A percentile compares a stretch with the other conserved stretches of the same genome.
These are phyloP conservation scores for Brasilioporus rufonigricans DNA, from an alignment of 768 basidiomycete species.

Conservation along the genomic window DNA sequence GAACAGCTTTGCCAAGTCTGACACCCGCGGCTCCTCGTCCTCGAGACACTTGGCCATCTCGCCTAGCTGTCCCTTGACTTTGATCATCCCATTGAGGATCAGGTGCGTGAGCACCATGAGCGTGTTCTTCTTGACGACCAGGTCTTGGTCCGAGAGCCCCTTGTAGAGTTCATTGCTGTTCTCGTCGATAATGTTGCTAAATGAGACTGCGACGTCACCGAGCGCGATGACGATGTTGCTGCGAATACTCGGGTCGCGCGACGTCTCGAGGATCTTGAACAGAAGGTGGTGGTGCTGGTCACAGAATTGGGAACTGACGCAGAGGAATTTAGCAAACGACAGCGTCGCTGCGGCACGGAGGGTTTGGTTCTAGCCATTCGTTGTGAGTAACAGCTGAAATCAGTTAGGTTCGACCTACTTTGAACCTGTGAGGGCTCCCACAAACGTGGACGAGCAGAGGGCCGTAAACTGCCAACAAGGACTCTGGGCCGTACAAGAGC, in stretches of 20 bases:
- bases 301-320: conserved; percentile 92
- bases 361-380: conserved; percentile 63
- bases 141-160: conserved; percentile 82
- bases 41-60: conserved; percentile 99
- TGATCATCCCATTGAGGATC: conserved; percentile 99
- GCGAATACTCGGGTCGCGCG: conserved; percentile 84
- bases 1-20: conserved; percentile 96
- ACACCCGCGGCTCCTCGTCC: conserved; percentile 81
- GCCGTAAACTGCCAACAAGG: conserved; percentile 81
- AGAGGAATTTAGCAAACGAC: conserved; percentile 94
- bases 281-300: conserved; percentile 84
- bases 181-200: conserved; percentile 95
- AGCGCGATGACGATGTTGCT: conserved; percentile 98
- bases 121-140: conserved; percentile 98
- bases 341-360: conserved; percentile 85
- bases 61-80: conserved; percentile 97
- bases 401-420: conserved; percentile 44
- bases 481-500: conserved; percentile 78
- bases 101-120: conserved; percentile 97
- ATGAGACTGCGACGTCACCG: conserved; percentile 95
- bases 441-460: conserved; percentile 90
- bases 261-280: conserved; percentile 92
- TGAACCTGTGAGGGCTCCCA: conserved; percentile 87
- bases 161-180: conserved; percentile 95
- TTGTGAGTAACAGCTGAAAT: conserved; percentile 6